Evolutionary conservation across 1,139 yeast genomes (phyloP), one percentile per base, ranked within the genome.

Genomic region (Candida sojae): DNA sequence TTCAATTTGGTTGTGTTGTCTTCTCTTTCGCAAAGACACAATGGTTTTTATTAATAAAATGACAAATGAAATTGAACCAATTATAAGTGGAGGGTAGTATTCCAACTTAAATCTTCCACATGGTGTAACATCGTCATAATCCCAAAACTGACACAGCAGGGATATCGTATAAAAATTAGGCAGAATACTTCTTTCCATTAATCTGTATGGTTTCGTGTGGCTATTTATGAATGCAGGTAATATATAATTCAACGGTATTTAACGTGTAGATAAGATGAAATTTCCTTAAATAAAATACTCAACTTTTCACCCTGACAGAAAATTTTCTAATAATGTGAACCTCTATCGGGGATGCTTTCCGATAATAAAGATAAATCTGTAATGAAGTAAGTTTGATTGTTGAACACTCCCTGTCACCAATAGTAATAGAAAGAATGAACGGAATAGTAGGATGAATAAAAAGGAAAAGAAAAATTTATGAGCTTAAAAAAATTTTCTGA

Each of bases 141-240:
- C 59, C 81, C 81, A 76, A 43, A 70, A 56, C 32, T 60, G 42
- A 30, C 55, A 53, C 98, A 71, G 98, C 91, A 11, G 32, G 23
- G 41, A 26, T n/a, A 33, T 38, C 10, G 41, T 12, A 28, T 38
- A 28, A 12, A 25, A 23, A n/a, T 12, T 7, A 8, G 28, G 29
- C 29, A 40, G 43, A 40, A 12, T 13, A 31, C 37, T 32, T 32
- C 13, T 29, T 9, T n/a, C 35, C 36, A 38, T 38, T 10, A n/a
- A 32, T 26, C 28, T 26, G 4, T 26, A 8, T 26, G 9, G 9
- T 26, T 5, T 8, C 4, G 2, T 26, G 9, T 26, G 4, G 29
- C 6, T 26, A 8, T 6, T 26, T 26, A 8, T 26, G 9, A 26
- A 26, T 26, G 9, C 2, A 26, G 29, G 29, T 26, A 6, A 6